A percentile compares a stretch with the other conserved stretches of the same genome.
Evolutionary conservation across 495 filamentous ascomycete species (phyloP).

Genomic region (Lophiostoma macrostomum): DNA sequence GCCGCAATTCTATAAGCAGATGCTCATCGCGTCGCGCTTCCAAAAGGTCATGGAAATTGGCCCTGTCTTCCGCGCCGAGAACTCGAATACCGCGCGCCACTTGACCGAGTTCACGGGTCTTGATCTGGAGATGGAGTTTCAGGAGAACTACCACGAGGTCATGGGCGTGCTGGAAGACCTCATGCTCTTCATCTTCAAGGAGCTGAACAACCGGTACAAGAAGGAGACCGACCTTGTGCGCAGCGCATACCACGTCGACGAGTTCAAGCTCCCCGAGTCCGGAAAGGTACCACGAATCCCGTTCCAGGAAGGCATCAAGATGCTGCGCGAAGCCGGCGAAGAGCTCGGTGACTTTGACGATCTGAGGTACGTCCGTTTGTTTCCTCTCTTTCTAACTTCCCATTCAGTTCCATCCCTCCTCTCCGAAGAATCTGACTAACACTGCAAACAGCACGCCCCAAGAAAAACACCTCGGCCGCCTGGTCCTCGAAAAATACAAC

Average conservation of each 20-base stretch:
- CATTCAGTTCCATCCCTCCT: not conserved
- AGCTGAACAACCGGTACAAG: constrained; percentile 39
- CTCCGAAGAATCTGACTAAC: constrained; percentile 33
- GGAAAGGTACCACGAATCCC: constrained; percentile 79
- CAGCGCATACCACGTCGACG: constrained; percentile 43
- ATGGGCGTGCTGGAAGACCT: constrained; percentile 44
- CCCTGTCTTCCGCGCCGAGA: constrained; percentile 48
- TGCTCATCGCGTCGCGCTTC: constrained; percentile 44
- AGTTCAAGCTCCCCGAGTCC: constrained; percentile 51
- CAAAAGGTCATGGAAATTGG: constrained; percentile 46
- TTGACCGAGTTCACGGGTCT: constrained; percentile 49
- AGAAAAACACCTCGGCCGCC: constrained; percentile 84
- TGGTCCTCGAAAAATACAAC: constrained; percentile 77
- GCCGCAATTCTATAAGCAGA: constrained; percentile 50
- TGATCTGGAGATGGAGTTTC: constrained; percentile 49
- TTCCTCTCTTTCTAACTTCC: not conserved
- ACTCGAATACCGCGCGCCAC: constrained; percentile 47
- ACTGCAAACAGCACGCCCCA: constrained; percentile 60
- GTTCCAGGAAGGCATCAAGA: constrained; percentile 78
- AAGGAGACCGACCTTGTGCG: constrained; percentile 46
- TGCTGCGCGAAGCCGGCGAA: constrained; percentile 76
- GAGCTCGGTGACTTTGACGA: constrained; percentile 70
- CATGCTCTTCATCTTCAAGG: constrained; percentile 48
- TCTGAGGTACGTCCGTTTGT: constrained; percentile 56
- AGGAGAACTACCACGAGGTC: constrained; percentile 49